Percentiles rank a stretch among this genome's conserved stretches.
phyloP scores from a whole-genome alignment of 2,329 filamentous ascomycete genomes.

The Pseudogymnoascus sp. region DNA sequence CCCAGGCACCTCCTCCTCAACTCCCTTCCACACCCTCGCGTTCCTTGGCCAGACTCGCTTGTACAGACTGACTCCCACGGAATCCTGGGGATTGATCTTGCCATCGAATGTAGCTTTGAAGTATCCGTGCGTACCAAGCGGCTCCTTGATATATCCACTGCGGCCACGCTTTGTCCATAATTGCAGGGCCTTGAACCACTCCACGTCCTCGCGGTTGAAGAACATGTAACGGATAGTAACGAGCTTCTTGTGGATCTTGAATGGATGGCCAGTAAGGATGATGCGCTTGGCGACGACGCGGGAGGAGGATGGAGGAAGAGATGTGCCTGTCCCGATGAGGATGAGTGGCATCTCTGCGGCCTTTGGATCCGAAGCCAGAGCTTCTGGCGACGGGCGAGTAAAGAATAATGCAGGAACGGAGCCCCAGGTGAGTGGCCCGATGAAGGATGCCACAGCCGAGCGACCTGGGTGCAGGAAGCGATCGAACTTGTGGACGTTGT shows the following conservation, averaged over 20 bases:
- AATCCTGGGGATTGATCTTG: slow-evolving; percentile 91
- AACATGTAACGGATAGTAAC: slow-evolving; percentile 99
- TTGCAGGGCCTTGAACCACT: slow-evolving; percentile 95
- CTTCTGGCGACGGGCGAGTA: slow-evolving; percentile 46
- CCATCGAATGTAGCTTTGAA: slow-evolving; percentile 98
- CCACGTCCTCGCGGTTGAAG: slow-evolving; percentile 90
- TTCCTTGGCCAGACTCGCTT: slow-evolving; percentile 76
- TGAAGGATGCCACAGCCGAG: slow-evolving; percentile 80
- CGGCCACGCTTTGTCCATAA: slow-evolving; percentile 88
- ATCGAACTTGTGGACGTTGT: slow-evolving; percentile 96
- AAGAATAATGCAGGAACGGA: slow-evolving; percentile 86
- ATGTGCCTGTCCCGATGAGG: slow-evolving; percentile 80
- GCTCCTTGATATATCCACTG: slow-evolving; percentile 87
- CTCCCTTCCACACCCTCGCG: slow-evolving; percentile 35
- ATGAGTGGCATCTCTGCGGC: slow-evolving; percentile 46
- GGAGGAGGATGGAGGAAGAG: slow-evolving; percentile 64
- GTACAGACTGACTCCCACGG: slow-evolving; percentile 81
- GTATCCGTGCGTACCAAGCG: slow-evolving; percentile 94
- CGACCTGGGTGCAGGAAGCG: slow-evolving; percentile 86
- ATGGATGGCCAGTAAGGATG: slow-evolving; percentile 90
- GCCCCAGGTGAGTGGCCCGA: slow-evolving; percentile 88
- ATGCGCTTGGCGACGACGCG: slow-evolving; percentile 90
- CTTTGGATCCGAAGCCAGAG: slow-evolving; percentile 35
- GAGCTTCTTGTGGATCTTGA: slow-evolving; percentile 96
- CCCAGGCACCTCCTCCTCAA: slow-evolving; percentile 12